Base-by-base conservation (phyloP, 108 stramenopile species). In the Nitzschia palea region DNA sequence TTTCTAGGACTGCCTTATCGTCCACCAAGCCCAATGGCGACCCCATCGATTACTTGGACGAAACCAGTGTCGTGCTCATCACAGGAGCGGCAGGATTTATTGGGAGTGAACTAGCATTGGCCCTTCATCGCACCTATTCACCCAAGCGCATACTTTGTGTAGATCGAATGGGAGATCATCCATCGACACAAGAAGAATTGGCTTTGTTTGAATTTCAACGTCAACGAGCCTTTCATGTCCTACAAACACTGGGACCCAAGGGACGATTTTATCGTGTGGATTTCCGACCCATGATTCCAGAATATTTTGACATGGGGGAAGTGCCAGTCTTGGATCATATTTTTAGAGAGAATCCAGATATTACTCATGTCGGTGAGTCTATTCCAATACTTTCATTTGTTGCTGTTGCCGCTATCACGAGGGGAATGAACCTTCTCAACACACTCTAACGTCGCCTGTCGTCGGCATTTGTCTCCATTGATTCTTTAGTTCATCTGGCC, bases 1-100 rank as follows among this genome's bases (percentile, higher is more conserved):
- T n/a, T n/a, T n/a, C n/a, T n/a, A n/a, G n/a, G n/a, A n/a, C n/a
- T n/a, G n/a, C n/a, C n/a, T n/a, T n/a, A n/a, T n/a, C n/a, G n/a
- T n/a, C n/a, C n/a, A 37, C 68, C 10, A 57, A 43, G 27, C 54
- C 43, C 23, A 37, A 33, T 23, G 35, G 31, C 26, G 31, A 55
- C 10, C 65, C 65, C 4, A 32, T 54, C 27, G 74, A 71, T 55
- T 67, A 43, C 33, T 50, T 80, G 61, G 45, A 53, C 3, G 67
- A 71, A 28, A 43, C 76, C 28, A 88, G 86, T 8, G 91, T 93
- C 22, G 82, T 94, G 2, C 62, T 94, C 37, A 84, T 94, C 62
- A 88, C 86, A 9, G 93, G 93, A 4, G 89, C 88, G 23, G 93
- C 89, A 17, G 87, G 89, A 48, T 90, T 89, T 69, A 44, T 94